phyloP scores from a whole-genome alignment of 1,284 basidiomycete species.

The Fomes fomentarius region DNA sequence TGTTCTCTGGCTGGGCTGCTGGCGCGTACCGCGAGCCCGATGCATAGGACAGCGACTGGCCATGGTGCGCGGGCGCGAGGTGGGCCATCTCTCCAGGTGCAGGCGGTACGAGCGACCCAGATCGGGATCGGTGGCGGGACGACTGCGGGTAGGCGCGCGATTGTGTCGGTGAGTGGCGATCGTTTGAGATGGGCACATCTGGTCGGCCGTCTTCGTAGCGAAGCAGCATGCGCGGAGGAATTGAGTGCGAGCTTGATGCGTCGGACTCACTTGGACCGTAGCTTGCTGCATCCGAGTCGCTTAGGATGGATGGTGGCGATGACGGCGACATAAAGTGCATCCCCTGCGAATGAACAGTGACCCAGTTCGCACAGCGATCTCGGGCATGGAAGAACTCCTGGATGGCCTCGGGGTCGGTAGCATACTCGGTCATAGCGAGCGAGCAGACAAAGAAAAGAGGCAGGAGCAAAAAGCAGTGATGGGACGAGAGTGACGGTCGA shows the following conservation, averaged over 20 bases:
- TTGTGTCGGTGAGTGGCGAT: conserved; percentile 12
- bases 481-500: conserved; percentile 11
- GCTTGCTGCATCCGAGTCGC: conserved; percentile 48
- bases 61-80: conserved; percentile 23
- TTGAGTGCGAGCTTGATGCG: conserved; percentile 61
- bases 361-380: conserved; percentile 65
- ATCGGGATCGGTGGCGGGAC: conserved; percentile 26
- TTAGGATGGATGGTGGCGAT: conserved; percentile 52
- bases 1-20: conserved; percentile 32
- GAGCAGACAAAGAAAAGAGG: conserved; percentile 11
- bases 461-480: conserved; percentile 12
- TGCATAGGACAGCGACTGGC: conserved; percentile 34
- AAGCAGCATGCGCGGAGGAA: conserved; percentile 73
- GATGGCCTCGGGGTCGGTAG: conserved; percentile 57
- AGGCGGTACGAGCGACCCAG: conserved; percentile 25
- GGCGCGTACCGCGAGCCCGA: conserved; percentile 24
- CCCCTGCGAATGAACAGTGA: conserved; percentile 44
- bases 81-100: conserved; percentile 12
- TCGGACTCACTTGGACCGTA: conserved; percentile 57
- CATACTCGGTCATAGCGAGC: conserved; percentile 65
- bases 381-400: conserved; percentile 58
- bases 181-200: conserved; percentile 59
- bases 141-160: conserved; percentile 14
- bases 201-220: conserved; percentile 65
- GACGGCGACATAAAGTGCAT: conserved; percentile 58